phyloP scores from a whole-genome alignment of 768 basidiomycete species.

The Lactarius quietus region DNA sequence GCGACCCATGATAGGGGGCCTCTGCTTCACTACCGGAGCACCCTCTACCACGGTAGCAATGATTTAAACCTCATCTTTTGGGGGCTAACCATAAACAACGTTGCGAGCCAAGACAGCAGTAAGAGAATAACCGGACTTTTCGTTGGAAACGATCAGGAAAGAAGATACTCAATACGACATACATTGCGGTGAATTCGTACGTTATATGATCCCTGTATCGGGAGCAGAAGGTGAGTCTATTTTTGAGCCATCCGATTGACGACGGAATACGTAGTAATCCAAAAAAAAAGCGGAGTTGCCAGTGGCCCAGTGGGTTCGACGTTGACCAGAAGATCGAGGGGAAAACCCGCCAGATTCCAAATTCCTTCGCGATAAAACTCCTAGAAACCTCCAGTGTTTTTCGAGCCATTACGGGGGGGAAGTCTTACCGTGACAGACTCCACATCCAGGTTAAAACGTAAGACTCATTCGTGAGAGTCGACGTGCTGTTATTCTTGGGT shows the following conservation, averaged over 20 bases:
- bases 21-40: no score
- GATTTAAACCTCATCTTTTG: constrained; percentile 37
- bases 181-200: background rate
- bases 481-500: constrained; percentile 30
- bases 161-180: background rate
- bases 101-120: background rate
- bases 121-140: no score
- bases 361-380: constrained; percentile 37
- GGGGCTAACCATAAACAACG: constrained; percentile 9
- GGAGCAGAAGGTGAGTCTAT: constrained; percentile 1
- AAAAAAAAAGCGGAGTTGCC: no score
- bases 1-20: no score
- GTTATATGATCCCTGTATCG: background rate
- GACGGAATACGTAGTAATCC: constrained; percentile 47
- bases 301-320: constrained; percentile 42
- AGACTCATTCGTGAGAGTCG: constrained; percentile 44
- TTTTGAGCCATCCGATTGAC: constrained; percentile 23
- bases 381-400: constrained; percentile 27
- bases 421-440: no score
- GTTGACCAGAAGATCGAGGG: constrained; percentile 43
- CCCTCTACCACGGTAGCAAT: no score
- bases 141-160: background rate
- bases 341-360: constrained; percentile 38
- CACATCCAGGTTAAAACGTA: constrained; percentile 42
- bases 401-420: constrained; percentile 33